Conservation (phyloP, 2,329 filamentous ascomycete species). For the Torrubiellomyces zombiae region DNA sequence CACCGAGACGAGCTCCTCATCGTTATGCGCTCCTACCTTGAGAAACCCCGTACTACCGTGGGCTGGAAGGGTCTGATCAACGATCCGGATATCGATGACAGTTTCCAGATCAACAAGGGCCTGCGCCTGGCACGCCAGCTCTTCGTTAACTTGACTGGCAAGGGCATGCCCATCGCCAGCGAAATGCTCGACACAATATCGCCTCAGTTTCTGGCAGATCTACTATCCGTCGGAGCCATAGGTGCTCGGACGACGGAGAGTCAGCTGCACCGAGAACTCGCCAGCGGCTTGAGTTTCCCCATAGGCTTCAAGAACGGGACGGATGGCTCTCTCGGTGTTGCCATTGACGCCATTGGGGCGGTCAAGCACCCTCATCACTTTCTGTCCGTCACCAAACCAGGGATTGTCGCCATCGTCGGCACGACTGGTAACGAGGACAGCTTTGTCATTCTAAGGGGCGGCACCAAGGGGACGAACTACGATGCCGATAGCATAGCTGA, state of each 20-base stretch:
- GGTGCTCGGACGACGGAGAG: conserved; percentile 94
- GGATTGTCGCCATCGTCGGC: conserved; percentile 84
- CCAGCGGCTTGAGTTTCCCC: conserved; percentile 86
- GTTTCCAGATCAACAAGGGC: conserved; percentile 98
- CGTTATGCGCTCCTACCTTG: conserved; percentile 94
- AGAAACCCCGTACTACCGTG: conserved; percentile 95
- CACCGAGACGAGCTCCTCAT: conserved; percentile 81
- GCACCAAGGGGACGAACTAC: conserved; percentile 87
- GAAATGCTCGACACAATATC: conserved; percentile 99
- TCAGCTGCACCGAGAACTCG: conserved; percentile 87
- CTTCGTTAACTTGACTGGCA: conserved; percentile 79
- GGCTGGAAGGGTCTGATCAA: conserved; percentile 99
- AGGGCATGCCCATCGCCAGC: conserved; percentile 89
- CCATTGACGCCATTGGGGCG: conserved; percentile 88
- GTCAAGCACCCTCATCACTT: conserved; percentile 91
- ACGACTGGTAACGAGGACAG: conserved; percentile 93
- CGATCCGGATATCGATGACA: conserved; percentile 95
- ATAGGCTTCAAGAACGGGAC: conserved; percentile 99
- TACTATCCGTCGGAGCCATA: conserved; percentile 81
- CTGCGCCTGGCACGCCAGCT: conserved; percentile 72
- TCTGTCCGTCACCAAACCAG: conserved; percentile 91
- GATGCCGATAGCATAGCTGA: conserved; percentile 70
- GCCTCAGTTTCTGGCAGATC: conserved; percentile 86
- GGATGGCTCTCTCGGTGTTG: conserved; percentile 74
- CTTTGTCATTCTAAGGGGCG: conserved; percentile 88